phyloP scores from a whole-genome alignment of 805 yeast species.

The Yarrowia osloensis region DNA sequence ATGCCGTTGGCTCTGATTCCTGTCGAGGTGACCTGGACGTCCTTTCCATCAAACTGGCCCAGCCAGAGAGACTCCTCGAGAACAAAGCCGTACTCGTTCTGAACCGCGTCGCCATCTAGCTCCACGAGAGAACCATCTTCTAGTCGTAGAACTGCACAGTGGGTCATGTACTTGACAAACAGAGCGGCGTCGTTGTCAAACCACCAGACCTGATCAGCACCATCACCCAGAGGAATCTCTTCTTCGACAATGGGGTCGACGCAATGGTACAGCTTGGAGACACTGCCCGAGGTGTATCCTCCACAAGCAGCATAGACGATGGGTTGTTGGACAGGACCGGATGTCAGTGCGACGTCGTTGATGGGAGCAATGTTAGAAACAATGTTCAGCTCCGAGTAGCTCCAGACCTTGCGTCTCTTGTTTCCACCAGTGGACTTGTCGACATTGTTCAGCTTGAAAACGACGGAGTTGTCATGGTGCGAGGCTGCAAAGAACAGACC shows the following conservation, averaged over 20 bases:
- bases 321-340: conserved; percentile 6
- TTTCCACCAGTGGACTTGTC: neutral
- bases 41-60: neutral
- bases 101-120: neutral
- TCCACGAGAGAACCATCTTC: conserved; percentile 6
- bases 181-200: neutral
- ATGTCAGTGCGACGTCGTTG: neutral
- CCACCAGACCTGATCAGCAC: conserved; percentile 29
- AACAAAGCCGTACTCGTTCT: neutral
- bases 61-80: conserved; percentile 13
- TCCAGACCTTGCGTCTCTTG: neutral
- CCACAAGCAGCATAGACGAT: conserved; percentile 22
- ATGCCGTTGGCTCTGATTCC: conserved; percentile 6
- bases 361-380: conserved; percentile 21
- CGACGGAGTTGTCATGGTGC: conserved; percentile 21
- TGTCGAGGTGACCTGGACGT: neutral
- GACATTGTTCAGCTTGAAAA: conserved; percentile 2
- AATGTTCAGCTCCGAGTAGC: neutral
- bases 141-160: neutral
- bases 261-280: conserved; percentile 1
- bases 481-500: conserved; percentile 21
- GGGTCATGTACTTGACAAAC: conserved; percentile 17
- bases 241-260: conserved; percentile 2
- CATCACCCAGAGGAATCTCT: conserved; percentile 21
- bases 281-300: conserved; percentile 29